Base-by-base conservation (phyloP, 495 filamentous ascomycete genomes). In the Pyronema omphalodes region DNA sequence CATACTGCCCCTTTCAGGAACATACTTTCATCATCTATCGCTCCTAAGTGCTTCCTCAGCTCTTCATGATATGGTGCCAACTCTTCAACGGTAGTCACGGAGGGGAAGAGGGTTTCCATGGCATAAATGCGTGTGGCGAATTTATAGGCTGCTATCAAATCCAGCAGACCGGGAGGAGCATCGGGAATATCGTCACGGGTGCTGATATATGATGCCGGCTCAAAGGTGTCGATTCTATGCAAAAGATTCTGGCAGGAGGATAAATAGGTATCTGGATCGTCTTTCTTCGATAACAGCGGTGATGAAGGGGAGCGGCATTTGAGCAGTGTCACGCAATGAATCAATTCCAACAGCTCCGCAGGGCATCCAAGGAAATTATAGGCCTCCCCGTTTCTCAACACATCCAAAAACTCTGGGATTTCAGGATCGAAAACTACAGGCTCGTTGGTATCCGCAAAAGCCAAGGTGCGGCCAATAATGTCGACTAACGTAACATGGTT, bases 341-440 rank as follows among this genome's bases (percentile, higher is more conserved):
- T 61, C 7, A 57, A 37, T 33, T 61, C 56, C 7, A 65, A 56
- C 9, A 65, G 58, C 35, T 61, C 58, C 0, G 62, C 58, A 11
- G 62, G 62, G 33, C 62, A 65, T 15, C 61, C 62, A 9, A 65
- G 61, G 45, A 65, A 65, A 12, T 58, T 63, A 39, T 65, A 65
- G 34, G 57, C 55, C 47, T 65, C 62, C 37, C 58, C 56, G 36
- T 64, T 55, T 40, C 51, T 48, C 6, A 65, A 54, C 37, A 54
- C 52, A 19, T 37, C 44, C 9, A 61, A 57, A 23, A 65, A 57
- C 5, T 61, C 62, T 1, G 54, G 40, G 37, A 37, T 49, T 45
- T 57, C 39, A 37, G 9, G 9, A 1, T 19, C 34, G 55, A 33
- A 57, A 44, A 6, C 58, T 14, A 11, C 36, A 18, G 47, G 34